Percentiles rank a stretch among this genome's conserved stretches.
Conservation (phyloP, 306 rosid species). For the Cicer yamashitae region DNA sequence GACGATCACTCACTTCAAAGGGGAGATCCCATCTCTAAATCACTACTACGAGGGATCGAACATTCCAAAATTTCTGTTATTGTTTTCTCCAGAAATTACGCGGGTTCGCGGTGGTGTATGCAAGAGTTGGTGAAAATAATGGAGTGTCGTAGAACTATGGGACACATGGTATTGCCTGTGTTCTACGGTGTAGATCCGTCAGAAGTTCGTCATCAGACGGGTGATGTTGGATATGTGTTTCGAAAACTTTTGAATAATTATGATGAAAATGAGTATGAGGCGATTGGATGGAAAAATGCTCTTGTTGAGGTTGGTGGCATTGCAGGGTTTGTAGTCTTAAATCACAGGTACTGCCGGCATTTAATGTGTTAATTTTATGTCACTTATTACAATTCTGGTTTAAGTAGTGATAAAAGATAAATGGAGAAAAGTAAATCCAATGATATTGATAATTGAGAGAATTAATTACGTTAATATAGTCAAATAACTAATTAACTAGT, state of each 20-base stretch:
- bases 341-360: not conserved
- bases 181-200: constrained; percentile 30
- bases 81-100: constrained; percentile 24
- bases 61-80: not conserved
- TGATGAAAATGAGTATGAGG: not conserved
- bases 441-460: too few relatives aligned
- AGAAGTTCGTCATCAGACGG: not conserved
- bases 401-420: too few relatives aligned
- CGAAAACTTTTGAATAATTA: not conserved
- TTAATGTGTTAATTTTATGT: too few relatives aligned
- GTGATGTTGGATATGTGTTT: constrained; percentile 3
- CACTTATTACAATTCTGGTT: too few relatives aligned
- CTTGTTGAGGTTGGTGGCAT: constrained; percentile 7
- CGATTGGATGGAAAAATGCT: not conserved
- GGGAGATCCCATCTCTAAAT: not conserved
- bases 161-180: constrained; percentile 12
- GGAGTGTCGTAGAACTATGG: not conserved
- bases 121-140: not conserved
- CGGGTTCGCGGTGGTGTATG: not conserved
- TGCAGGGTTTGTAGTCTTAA: not conserved
- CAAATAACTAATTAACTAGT: too few relatives aligned
- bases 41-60: not conserved
- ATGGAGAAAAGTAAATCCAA: too few relatives aligned
- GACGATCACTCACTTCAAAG: not conserved
- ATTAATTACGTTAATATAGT: too few relatives aligned